A percentile compares a stretch with the other conserved stretches of the same genome.
Conservation (phyloP, 306 rosid species). For the Inga leiocalycina region DNA sequence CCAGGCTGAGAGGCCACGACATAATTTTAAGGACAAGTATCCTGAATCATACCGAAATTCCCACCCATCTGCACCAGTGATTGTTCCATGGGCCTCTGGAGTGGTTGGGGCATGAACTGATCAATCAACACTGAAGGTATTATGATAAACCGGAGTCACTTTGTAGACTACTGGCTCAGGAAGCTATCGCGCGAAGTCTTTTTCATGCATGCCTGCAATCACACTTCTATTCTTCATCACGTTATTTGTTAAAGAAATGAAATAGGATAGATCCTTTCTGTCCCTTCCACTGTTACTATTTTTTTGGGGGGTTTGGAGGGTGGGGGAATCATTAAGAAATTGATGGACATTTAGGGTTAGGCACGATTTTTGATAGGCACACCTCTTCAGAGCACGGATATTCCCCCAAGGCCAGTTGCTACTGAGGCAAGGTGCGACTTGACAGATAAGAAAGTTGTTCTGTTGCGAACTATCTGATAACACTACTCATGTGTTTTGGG, state of each 20-base stretch:
- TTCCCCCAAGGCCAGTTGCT: constrained; percentile 22
- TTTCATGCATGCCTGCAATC: constrained; percentile 28
- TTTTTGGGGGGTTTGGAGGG: not conserved
- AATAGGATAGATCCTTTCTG: constrained; percentile 23
- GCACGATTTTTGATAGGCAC: constrained; percentile 30
- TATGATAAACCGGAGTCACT: constrained; percentile 13
- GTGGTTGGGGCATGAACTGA: constrained; percentile 41
- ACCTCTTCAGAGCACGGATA: constrained; percentile 27
- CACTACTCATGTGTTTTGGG: constrained; percentile 32
- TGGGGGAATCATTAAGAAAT: not conserved
- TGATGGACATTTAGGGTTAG: constrained; percentile 16
- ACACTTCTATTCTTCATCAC: constrained; percentile 32
- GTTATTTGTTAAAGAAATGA: constrained; percentile 25
- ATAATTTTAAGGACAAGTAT: constrained; percentile 76
- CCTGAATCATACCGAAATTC: constrained; percentile 66
- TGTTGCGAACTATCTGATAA: constrained; percentile 27
- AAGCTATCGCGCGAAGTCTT: constrained; percentile 31
- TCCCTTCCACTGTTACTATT: not conserved
- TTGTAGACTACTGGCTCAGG: constrained; percentile 33
- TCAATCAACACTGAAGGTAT: constrained; percentile 19
- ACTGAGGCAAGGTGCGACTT: constrained; percentile 30
- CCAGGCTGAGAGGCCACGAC: constrained; percentile 76
- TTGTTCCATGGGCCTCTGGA: constrained; percentile 91
- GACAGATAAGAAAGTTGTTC: constrained; percentile 29
- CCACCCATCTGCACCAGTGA: constrained; percentile 66